Base-by-base conservation (phyloP, 2,329 filamentous ascomycete genomes). In the Fusarium siculi region DNA sequence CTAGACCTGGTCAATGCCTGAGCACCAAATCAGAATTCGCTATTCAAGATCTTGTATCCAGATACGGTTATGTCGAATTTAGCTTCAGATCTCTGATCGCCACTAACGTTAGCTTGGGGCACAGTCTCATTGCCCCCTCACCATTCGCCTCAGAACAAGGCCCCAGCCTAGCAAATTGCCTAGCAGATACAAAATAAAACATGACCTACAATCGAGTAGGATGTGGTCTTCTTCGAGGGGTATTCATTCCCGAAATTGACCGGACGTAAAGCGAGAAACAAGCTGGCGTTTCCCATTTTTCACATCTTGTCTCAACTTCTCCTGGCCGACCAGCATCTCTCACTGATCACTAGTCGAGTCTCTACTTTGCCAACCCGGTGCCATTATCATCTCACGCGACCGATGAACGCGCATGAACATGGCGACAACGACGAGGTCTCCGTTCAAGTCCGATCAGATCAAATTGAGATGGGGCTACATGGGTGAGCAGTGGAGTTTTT, bases 211-310 rank as follows among this genome's bases (percentile, higher is more conserved):
- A 30, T 30, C 28, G 28, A 30, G 9, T 30, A 10, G 28, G 28
- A 30, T 30, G 28, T 3, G 1, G 1, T 30, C 28, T 30, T 30
- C 1, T 30, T 30, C 28, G 28, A 9, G 28, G 1, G 3, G 28
- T 3, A 30, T 3, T 30, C 1, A 3, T 30, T 30, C 28, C 28
- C 28, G 28, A 30, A 30, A 30, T 30, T 30, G 3, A 30, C 28
- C 28, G 9, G 28, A 28, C 7, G 9, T 10, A 30, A 30, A 30
- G 28, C 9, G 2, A 28, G 28, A 28, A 28, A 28, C 28, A 28
- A 10, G 7, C 28, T 30, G 28, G 10, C 28, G 9, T 30, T 30
- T 30, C 28, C 28, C 28, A 30, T 30, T 2, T 2, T 9, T 30
- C 28, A 30, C 28, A 30, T 30, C 28, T 9, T 10, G 28, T 30